Base-by-base conservation (phyloP, 441 rosid genomes). In the Gossypium trilobum region DNA sequence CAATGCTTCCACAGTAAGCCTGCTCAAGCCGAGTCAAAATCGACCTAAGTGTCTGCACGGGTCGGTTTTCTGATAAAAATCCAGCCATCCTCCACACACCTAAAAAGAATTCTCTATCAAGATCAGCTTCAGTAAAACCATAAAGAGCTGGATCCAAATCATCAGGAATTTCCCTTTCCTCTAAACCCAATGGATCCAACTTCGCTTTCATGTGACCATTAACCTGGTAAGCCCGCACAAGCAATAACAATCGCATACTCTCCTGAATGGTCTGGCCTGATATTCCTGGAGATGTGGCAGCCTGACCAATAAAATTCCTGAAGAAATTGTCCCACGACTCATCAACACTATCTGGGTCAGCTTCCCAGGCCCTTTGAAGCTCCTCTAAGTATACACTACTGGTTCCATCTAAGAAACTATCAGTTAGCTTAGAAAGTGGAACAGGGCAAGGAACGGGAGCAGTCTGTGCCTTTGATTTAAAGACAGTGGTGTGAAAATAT, bases 251-350 rank as follows among this genome's bases (percentile, higher is more conserved):
- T 0, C 96, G 89, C 99, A 92, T 94, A 78, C 99, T 94, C 85
- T 94, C 99, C 82, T 92, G 95, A 73, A 94, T 94, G 0, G 97
- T 94, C 82, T 94, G 99, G 17, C 99, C 97, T 0, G 99, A 95
- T 78, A 95, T 88, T 39, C 99, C 98, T 9, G 94, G 94, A 17
- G 99, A 92, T n/a, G 97, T 89, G 0, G 94, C 89, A 31, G 97
- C 93, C 82, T 92, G 97, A 50, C 97, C 99, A 4, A 92, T 93
- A 83, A 94, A 94, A 58, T 94, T 94, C 68, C 94, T 87, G 61
- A 94, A 94, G 87, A 94, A 94, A 84, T 92, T 92, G 75, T 94
- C 95, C 98, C 98, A 95, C 0, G 98, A 92, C 76, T 92, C 99
- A 82, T 95, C 99, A 17, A 92, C 97, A 58, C 95, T 92, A 56